phyloP scores from a whole-genome alignment of 768 basidiomycete genomes.

The Termitomyces sp. region DNA sequence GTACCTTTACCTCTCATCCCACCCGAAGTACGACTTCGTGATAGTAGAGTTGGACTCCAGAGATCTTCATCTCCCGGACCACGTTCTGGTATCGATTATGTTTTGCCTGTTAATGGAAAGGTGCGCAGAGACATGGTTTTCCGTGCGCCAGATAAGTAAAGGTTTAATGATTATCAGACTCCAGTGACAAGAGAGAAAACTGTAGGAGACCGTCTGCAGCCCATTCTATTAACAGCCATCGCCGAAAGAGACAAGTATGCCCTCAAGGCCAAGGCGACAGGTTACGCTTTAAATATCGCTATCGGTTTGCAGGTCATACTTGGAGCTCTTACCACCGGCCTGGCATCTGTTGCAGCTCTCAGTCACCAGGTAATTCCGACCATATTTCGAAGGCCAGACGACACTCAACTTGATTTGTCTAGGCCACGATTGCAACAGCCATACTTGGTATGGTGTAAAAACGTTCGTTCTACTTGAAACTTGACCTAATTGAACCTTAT shows the following conservation, averaged over 20 bases:
- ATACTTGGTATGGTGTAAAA: constrained; percentile 26
- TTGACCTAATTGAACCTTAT: not conserved
- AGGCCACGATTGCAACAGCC: constrained; percentile 32
- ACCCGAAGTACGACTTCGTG: constrained; percentile 7
- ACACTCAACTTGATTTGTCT: constrained; percentile 1
- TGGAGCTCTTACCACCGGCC: constrained; percentile 61
- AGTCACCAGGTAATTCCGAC: constrained; percentile 32
- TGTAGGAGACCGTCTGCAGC: constrained; percentile 45
- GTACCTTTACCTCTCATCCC: constrained; percentile 16
- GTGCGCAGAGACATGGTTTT: constrained; percentile 8
- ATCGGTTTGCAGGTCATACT: constrained; percentile 60
- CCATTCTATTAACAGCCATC: constrained; percentile 44
- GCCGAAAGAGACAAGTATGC: constrained; percentile 41
- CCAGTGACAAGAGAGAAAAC: constrained; percentile 23
- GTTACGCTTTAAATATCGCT: constrained; percentile 36
- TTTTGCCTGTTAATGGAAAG: constrained; percentile 30
- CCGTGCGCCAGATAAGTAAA: not conserved
- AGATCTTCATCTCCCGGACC: constrained; percentile 7
- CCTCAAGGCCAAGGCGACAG: constrained; percentile 36
- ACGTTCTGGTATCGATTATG: constrained; percentile 32
- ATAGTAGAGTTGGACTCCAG: constrained; percentile 5
- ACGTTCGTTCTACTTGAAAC: not conserved
- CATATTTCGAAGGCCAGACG: not conserved
- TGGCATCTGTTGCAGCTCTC: constrained; percentile 39
- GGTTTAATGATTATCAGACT: constrained; percentile 5